Conservation (phyloP, 2,329 filamentous ascomycete species). For the Pseudopyrenochaeta lycopersici region DNA sequence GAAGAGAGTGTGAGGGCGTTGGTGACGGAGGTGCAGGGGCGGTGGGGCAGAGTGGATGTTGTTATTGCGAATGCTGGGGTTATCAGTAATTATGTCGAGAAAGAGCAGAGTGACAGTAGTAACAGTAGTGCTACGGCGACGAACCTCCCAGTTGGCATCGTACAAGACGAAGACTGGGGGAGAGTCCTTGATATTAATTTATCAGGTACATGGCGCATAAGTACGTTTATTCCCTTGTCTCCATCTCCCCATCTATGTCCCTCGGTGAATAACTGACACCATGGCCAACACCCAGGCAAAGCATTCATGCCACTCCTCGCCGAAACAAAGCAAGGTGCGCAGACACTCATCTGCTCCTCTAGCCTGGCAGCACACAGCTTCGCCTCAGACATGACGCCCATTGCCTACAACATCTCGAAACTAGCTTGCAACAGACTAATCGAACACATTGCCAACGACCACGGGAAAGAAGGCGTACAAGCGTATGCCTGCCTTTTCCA, state of each 20-base stretch:
- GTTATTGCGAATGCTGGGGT: slow-evolving; percentile 33
- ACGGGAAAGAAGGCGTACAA: slow-evolving; percentile 25
- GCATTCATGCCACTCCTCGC: slow-evolving; percentile 27
- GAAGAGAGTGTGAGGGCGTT: slow-evolving; percentile 8
- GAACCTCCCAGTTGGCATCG: slow-evolving; percentile 25
- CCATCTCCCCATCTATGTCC: no score
- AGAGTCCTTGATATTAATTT: slow-evolving; percentile 33
- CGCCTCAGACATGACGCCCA: slow-evolving; percentile 11
- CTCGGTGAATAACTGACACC: no score
- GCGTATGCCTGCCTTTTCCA: slow-evolving; percentile 13
- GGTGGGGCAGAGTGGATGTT: slow-evolving; percentile 24
- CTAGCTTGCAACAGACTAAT: slow-evolving; percentile 24
- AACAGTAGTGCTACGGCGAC: not conserved
- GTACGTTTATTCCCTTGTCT: not conserved
- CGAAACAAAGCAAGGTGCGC: slow-evolving; percentile 9
- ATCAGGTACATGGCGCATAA: slow-evolving; percentile 23
- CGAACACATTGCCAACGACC: slow-evolving; percentile 47
- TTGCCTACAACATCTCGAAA: slow-evolving; percentile 32
- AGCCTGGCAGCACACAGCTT: slow-evolving; percentile 20
- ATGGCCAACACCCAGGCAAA: slow-evolving; percentile 4
- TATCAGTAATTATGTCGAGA: slow-evolving; percentile 21
- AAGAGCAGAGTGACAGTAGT: not conserved
- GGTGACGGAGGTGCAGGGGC: slow-evolving; percentile 9
- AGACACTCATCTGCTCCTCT: slow-evolving; percentile 23
- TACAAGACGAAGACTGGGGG: slow-evolving; percentile 27